Base-by-base conservation (phyloP, 2,329 filamentous ascomycete species). In the Aspergillus glaucus region DNA sequence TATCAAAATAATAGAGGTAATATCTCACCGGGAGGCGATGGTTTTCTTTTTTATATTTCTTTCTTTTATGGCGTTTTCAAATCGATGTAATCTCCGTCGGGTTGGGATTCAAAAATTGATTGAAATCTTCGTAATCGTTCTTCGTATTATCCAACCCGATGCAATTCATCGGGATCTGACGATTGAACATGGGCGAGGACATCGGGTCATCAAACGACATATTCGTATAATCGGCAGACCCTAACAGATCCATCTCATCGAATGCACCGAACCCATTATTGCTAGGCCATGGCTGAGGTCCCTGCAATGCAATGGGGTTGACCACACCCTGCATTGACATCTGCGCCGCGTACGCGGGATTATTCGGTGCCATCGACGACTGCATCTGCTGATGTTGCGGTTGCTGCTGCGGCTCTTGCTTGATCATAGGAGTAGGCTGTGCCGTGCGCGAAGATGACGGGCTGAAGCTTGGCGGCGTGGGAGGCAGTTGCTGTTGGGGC, bases 381-480 rank as follows among this genome's bases (percentile, higher is more conserved):
- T 40, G 37, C 17, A 21, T 19, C 9, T 40, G 37, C 37, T 40
- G 37, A 15, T 21, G 37, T 12, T 40, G 37, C 2, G 8, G 37
- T 15, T 40, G 37, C 37, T 40, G 37, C 40, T 56, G 54, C 14
- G 55, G 54, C 39, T 66, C 63, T 21, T 50, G 49, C 56, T 67
- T 67, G 50, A 63, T 60, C 6, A 50, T 46, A 34, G 56, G 55
- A 43, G 17, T 17, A 12, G 55, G 57, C 54, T 57, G 62, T 43
- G 54, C 52, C n/a, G 51, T 7, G 44, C 43, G 10, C 57, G 60
- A 6, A 19, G 59, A 55, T 15, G 59, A 62, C 3, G 70, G 70
- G 45, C 70, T 72, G 34, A 68, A 65, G 12, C 61, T 66, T 1
- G 71, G 67, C 7, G 71, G 71, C 3, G 71, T 73, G 4, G 68